Evolutionary conservation across 1,284 basidiomycete species (phyloP), one percentile per base, ranked within the genome.

Genomic region (Sanghuangporus baumii): DNA sequence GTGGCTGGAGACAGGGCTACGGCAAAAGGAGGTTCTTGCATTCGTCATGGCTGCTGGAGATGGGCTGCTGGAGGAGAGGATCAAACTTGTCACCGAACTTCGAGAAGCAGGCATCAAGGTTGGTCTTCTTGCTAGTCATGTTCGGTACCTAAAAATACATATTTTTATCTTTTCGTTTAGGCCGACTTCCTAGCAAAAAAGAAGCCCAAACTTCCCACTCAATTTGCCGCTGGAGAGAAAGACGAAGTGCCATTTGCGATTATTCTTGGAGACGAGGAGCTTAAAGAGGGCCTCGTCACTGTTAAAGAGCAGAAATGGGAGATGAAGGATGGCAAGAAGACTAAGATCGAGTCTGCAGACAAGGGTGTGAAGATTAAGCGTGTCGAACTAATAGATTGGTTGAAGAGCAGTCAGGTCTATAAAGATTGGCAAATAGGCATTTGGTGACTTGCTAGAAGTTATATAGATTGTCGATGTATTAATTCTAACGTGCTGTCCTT

Each of bases 21-120:
- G 95, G 70, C 88, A 87, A 58, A 98, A 98, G 78, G 94, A 93
- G 73, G 96, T 94, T 56, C 91, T 98, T 80, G 95, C 91, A 48
- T 99, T 89, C 75, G 91, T 99, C 60, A 90, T 99, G 82, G 88
- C 90, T 36, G 88, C 96, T 54, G 96, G 96, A 7, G 94, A 96
- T 69, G 94, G 95, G 5, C 73, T 98, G 66, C 75, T 98, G 51
- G 85, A 87, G 70, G 94, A 98, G 77, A 84, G 97, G 20, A 89
- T 99, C 72, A 79, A 76, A 71, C 82, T 99, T 20, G 91, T 89
- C 54, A 87, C 87, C 71, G 86, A 91, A 76, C 78, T 99, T 60
- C 86, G 97, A 74, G 88, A 88, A 66, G 89, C 86, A 2, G 96
- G 95, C 0, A 91, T 99, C 76, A 93, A 94, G 84, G 94, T 91